A percentile compares a stretch with the other conserved stretches of the same genome.
Evolutionary conservation across 1,139 yeast species (phyloP).

Genomic region (Pichia sp.): DNA sequence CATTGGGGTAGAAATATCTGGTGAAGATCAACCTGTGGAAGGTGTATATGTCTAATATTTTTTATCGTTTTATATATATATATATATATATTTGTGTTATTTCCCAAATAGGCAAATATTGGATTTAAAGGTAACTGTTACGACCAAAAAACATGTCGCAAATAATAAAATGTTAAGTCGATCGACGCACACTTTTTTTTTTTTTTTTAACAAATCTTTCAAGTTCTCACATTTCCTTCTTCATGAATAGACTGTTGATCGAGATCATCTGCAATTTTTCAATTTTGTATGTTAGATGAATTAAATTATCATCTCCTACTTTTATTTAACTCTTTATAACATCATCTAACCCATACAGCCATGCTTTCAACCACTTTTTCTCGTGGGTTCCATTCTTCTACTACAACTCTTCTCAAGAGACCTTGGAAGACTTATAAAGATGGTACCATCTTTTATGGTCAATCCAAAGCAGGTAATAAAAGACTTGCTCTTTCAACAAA

Average conservation of each 20-base stretch:
- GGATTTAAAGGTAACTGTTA: too few relatives aligned
- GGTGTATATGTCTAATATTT: not conserved
- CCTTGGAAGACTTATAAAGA: conserved; percentile 88
- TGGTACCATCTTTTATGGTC: conserved; percentile 80
- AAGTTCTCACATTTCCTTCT: too few relatives aligned
- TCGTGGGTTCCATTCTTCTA: conserved; percentile 28
- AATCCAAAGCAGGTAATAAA: conserved; percentile 70
- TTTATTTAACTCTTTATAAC: too few relatives aligned
- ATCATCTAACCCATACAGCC: not conserved
- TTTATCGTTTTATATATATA: not conserved
- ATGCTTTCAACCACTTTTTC: conserved; percentile 4
- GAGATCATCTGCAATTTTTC: too few relatives aligned
- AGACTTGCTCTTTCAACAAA: conserved; percentile 85
- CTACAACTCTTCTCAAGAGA: conserved; percentile 51
- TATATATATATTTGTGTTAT: not conserved
- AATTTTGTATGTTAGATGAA: not conserved
- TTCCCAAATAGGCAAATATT: too few relatives aligned
- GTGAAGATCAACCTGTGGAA: not conserved
- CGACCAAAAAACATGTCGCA: too few relatives aligned
- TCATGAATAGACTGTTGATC: too few relatives aligned
- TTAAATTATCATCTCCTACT: too few relatives aligned
- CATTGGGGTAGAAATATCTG: too few relatives aligned
- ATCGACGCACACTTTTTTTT: not conserved
- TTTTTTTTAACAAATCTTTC: not conserved
- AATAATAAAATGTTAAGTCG: not conserved